Percentiles rank a stretch among this genome's conserved stretches.
These are phyloP conservation scores for Anaeromyces robustus DNA, from an alignment of 192 early-diverging fungal genomes.

Conservation along the genomic window DNA sequence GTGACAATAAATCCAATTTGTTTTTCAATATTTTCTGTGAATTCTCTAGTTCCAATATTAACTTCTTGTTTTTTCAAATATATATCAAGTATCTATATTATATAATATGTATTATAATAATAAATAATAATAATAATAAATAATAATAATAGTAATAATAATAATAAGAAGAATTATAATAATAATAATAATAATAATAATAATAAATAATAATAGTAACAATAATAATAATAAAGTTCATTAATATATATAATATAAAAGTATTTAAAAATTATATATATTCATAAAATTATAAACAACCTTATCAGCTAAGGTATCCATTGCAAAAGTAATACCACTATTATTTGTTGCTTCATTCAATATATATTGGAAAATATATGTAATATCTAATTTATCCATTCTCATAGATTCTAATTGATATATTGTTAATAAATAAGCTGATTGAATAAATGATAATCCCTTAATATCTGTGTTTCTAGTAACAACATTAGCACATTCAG, in stretches of 20 bases:
- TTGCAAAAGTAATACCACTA: conserved; percentile 48
- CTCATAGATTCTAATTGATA: conserved; percentile 71
- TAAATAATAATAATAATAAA: conserved; percentile 7
- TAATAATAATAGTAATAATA: conserved; percentile 5
- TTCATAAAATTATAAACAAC: too few species aligned
- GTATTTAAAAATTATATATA: too few species aligned
- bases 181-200: conserved; percentile 1
- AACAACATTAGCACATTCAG: conserved; percentile 41
- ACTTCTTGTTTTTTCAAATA: conserved; percentile 21
- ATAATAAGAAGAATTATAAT: conserved; percentile 5
- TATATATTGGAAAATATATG: conserved; percentile 65
- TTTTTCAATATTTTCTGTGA: not conserved
- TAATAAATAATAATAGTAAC: not conserved
- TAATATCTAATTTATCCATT: conserved; percentile 47
- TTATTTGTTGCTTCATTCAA: conserved; percentile 69
- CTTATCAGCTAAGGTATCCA: conserved; percentile 66
- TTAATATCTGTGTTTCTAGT: conserved; percentile 34
- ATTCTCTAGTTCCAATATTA: not conserved
- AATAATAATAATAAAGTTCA: not conserved
- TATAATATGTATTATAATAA: conserved; percentile 27
- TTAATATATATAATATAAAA: too few species aligned
- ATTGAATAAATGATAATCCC: conserved; percentile 48
- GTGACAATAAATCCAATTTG: conserved; percentile 2
- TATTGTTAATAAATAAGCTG: conserved; percentile 67
- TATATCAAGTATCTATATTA: conserved; percentile 29